A percentile compares a stretch with the other conserved stretches of the same genome.
phyloP scores from a whole-genome alignment of 2,329 filamentous ascomycete species.

The Ophiostoma sp. region DNA sequence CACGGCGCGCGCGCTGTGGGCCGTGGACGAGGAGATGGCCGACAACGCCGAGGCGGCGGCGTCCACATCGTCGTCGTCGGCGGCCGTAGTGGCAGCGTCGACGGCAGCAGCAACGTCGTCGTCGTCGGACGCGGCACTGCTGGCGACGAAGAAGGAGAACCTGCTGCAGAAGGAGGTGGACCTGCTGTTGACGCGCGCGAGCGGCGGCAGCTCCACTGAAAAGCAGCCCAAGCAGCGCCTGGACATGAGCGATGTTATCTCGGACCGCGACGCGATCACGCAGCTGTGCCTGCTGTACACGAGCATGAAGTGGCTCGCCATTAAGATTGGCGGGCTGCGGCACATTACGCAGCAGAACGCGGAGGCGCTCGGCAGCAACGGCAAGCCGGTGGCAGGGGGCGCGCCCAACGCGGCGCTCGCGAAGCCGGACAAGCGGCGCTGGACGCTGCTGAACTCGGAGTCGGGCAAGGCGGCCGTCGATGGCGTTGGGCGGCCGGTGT shows the following conservation, averaged over 20 bases:
- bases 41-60: conserved; percentile 61
- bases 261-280: conserved; percentile 78
- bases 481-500: conserved; percentile 59
- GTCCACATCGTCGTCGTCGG: conserved; percentile 59
- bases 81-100: conserved; percentile 62
- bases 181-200: conserved; percentile 51
- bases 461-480: conserved; percentile 48
- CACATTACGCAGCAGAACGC: conserved; percentile 72
- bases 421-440: conserved; percentile 60
- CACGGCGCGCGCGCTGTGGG: conserved; percentile 62
- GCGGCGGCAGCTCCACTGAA: conserved; percentile 27
- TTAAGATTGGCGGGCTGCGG: conserved; percentile 73
- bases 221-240: conserved; percentile 43
- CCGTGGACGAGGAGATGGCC: conserved; percentile 41
- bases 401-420: background rate
- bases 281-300: conserved; percentile 86
- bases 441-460: conserved; percentile 68
- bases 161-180: conserved; percentile 60
- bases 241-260: conserved; percentile 76
- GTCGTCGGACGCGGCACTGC: conserved; percentile 53
- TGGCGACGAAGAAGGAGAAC: conserved; percentile 44
- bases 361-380: conserved; percentile 43
- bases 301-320: conserved; percentile 95
- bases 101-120: conserved; percentile 58
- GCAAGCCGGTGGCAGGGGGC: background rate